Evolutionary conservation across 768 basidiomycete genomes (phyloP), one percentile per base, ranked within the genome.

Genomic region (Favolaschia claudopus): DNA sequence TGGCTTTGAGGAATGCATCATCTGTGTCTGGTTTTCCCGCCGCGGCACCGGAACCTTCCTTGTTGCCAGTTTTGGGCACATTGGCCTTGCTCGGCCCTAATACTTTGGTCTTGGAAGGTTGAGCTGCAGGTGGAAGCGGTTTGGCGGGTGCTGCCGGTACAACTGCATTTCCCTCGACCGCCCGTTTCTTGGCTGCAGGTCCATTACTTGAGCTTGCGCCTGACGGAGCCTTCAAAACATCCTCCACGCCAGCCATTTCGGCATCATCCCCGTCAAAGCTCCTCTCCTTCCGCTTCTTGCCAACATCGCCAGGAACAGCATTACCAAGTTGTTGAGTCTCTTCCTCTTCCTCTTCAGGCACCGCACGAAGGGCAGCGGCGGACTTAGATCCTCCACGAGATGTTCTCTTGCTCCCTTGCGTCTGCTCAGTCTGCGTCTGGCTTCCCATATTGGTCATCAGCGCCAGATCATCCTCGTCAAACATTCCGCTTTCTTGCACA

Each of bases 1-100:
- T 76, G 0, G 91, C 91, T 58, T 85, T 88, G 27, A 92, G 75
- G 68, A 92, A 92, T 0, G 79, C 83, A 1, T 75, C 76, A 63
- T 92, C 91, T n/a, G 76, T 85, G 67, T 93, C 91, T 1, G 82
- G 85, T 64, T 83, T 77, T 5, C 82, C 82, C 1, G 77, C 69
- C 1, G 71, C 67, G 13, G 77, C 75, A 17, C 81, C 80, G 31
- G 69, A 53, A 17, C 32, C 61, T 48, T 62, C 53, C 37, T 57
- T 62, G 34, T 36, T 36, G 34, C n/a, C n/a, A n/a, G n/a, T n/a
- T 12, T 43, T 22, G 15, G 43, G 51, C 19, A 27, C 50, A 3
- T 32, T 32, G 22, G 51, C 29, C 34, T 60, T 64, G 19, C 45
- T 46, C 22, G 50, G 25, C 4, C 52, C 36, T 14, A 17, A 31